Conservation (phyloP, 148 eudicot species). For the Rhododendron molle region DNA sequence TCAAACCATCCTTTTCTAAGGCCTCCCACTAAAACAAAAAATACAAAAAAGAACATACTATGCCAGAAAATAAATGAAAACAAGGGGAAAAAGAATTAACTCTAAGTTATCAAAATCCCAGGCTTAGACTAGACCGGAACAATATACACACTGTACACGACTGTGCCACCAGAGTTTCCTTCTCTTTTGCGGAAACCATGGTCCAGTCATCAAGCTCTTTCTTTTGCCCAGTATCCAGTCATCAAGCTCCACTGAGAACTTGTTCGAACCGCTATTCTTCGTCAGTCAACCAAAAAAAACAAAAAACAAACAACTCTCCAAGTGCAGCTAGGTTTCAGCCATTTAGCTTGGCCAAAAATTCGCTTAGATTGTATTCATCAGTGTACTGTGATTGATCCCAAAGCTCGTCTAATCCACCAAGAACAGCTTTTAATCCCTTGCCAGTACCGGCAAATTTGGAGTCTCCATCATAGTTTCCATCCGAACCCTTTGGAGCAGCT, state of each 20-base stretch:
- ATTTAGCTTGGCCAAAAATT: slow-evolving; percentile 80
- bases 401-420: slow-evolving; percentile 93
- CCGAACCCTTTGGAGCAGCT: slow-evolving; percentile 34
- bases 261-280: slow-evolving; percentile 57
- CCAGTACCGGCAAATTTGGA: slow-evolving; percentile 50
- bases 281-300: slow-evolving; percentile 36
- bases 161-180: background rate
- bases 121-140: background rate
- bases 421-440: slow-evolving; percentile 85
- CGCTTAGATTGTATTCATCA: slow-evolving; percentile 85
- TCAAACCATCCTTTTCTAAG: background rate
- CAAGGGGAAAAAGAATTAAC: background rate
- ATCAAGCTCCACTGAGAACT: slow-evolving; percentile 64
- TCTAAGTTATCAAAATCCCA: slow-evolving; percentile 14
- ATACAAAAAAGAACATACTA: background rate
- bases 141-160: slow-evolving; percentile 22
- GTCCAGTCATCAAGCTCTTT: background rate
- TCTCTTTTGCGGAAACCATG: background rate
- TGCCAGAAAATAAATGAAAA: background rate
- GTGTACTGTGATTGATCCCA: slow-evolving; percentile 99
- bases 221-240: background rate
- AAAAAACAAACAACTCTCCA: slow-evolving; percentile 40
- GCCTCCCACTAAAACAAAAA: background rate
- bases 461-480: slow-evolving; percentile 42
- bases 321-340: slow-evolving; percentile 13